phyloP scores from a whole-genome alignment of 2,329 filamentous ascomycete species.

The Xylariaceae sp. region DNA sequence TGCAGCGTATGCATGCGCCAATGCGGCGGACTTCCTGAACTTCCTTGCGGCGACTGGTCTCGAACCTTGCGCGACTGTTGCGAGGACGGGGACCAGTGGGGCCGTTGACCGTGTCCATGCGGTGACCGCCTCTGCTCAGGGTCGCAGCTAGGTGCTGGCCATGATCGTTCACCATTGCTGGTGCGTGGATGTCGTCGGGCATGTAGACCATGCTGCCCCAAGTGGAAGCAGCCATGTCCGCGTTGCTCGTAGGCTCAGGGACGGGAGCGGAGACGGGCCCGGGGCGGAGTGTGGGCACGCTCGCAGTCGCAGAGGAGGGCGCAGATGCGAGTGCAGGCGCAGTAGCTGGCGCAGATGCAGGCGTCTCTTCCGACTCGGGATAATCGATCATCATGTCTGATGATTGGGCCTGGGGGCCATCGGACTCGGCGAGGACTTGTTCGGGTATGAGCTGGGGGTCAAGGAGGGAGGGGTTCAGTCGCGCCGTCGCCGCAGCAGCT shows the following conservation, averaged over 20 bases:
- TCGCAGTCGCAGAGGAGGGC: neutral
- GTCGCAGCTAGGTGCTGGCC: constrained; percentile 19
- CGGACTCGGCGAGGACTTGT: constrained; percentile 12
- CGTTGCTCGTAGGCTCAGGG: constrained; percentile 3
- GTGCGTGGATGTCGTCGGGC: constrained; percentile 22
- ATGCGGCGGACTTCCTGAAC: constrained; percentile 58
- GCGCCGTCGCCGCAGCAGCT: constrained; percentile 48
- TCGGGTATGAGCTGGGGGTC: constrained; percentile 38
- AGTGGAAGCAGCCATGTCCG: constrained; percentile 4
- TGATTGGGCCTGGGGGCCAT: constrained; percentile 9
- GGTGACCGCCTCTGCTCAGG: constrained; percentile 40
- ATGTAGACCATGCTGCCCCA: constrained; percentile 26
- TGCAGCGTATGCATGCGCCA: constrained; percentile 58
- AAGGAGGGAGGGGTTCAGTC: constrained; percentile 46
- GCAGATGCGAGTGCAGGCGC: too few species aligned
- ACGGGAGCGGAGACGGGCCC: too few species aligned
- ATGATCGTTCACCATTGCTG: constrained; percentile 23
- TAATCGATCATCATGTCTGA: constrained; percentile 24
- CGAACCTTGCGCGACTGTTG: constrained; percentile 51
- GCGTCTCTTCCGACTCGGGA: constrained; percentile 13
- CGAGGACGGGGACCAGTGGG: constrained; percentile 40
- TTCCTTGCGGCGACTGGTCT: constrained; percentile 50
- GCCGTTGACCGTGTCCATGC: constrained; percentile 40
- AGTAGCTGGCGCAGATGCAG: constrained; percentile 4
- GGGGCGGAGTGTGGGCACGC: too few species aligned